A percentile compares a stretch with the other conserved stretches of the same genome.
These are phyloP conservation scores for Euclidium syriacum DNA, from an alignment of 345 rosid genomes.

Conservation along the genomic window DNA sequence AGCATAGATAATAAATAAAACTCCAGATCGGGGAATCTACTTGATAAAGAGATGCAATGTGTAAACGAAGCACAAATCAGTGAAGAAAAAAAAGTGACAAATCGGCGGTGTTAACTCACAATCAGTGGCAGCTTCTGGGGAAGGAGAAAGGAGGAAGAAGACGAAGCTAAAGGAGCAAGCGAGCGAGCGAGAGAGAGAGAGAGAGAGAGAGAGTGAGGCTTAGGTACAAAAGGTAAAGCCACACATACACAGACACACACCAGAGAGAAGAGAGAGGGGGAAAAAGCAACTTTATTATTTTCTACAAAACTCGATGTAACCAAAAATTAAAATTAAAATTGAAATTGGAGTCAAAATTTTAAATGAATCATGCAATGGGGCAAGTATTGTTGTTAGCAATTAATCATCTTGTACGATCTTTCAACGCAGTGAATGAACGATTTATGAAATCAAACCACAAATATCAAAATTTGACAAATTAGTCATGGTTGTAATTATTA, in stretches of 20 bases:
- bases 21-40: constrained; percentile 28
- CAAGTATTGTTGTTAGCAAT: constrained; percentile 23
- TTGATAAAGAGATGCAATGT: constrained; percentile 18
- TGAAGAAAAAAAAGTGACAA: background rate
- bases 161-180: background rate
- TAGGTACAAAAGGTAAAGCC: constrained; percentile 34
- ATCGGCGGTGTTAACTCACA: constrained; percentile 26
- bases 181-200: background rate
- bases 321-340: background rate
- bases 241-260: constrained; percentile 8
- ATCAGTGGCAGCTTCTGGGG: constrained; percentile 29
- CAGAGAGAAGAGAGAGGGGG: background rate
- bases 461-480: too few species aligned
- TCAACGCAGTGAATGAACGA: constrained; percentile 1
- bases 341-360: background rate
- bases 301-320: constrained; percentile 27
- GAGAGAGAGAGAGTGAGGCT: constrained; percentile 17
- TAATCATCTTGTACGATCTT: background rate
- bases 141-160: constrained; percentile 9
- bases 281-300: constrained; percentile 12
- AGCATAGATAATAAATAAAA: background rate
- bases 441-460: too few species aligned
- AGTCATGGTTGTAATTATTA: too few species aligned
- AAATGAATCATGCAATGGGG: background rate
- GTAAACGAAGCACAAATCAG: constrained; percentile 18